Evolutionary conservation across 1,139 yeast genomes (phyloP).

Genomic region (Debaryomyces fabryi): DNA sequence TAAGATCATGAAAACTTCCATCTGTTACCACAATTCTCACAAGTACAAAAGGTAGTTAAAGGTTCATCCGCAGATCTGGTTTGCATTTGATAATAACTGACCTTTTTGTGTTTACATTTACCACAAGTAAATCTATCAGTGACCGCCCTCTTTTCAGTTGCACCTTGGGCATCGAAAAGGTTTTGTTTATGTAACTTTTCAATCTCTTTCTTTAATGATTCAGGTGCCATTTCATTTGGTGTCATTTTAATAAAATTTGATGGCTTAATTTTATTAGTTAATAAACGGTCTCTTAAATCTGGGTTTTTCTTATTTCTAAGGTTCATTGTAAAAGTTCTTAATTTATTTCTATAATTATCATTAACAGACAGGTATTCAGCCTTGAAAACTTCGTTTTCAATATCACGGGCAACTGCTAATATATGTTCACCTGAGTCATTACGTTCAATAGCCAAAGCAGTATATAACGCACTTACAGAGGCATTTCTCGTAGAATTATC

Average conservation of each 20-base stretch:
- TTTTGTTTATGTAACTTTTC: conserved; percentile 87
- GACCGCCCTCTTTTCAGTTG: conserved; percentile 94
- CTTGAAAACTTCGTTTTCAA: conserved; percentile 71
- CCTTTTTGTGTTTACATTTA: conserved; percentile 95
- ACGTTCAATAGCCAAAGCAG: conserved; percentile 85
- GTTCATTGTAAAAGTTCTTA: conserved; percentile 82
- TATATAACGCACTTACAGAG: conserved; percentile 80
- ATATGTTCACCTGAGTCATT: conserved; percentile 55
- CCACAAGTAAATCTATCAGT: conserved; percentile 98
- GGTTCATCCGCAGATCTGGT: conserved; percentile 99
- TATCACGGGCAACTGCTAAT: conserved; percentile 64
- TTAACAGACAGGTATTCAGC: conserved; percentile 57
- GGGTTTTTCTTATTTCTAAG: conserved; percentile 89
- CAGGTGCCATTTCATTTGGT: conserved; percentile 95
- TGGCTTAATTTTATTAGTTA: conserved; percentile 66
- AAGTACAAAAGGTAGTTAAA: conserved; percentile 94
- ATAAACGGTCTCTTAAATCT: conserved; percentile 70
- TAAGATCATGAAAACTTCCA: conserved; percentile 81
- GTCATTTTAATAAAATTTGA: conserved; percentile 73
- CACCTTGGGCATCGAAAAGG: conserved; percentile 95
- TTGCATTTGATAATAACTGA: conserved; percentile 95
- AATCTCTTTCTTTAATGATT: conserved; percentile 77
- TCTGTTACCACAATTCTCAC: conserved; percentile 96
- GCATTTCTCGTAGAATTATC: conserved; percentile 82
- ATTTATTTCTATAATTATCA: conserved; percentile 72